Evolutionary conservation across 371 early-diverging fungal species (phyloP).

Genomic region (Mortierella sp.): DNA sequence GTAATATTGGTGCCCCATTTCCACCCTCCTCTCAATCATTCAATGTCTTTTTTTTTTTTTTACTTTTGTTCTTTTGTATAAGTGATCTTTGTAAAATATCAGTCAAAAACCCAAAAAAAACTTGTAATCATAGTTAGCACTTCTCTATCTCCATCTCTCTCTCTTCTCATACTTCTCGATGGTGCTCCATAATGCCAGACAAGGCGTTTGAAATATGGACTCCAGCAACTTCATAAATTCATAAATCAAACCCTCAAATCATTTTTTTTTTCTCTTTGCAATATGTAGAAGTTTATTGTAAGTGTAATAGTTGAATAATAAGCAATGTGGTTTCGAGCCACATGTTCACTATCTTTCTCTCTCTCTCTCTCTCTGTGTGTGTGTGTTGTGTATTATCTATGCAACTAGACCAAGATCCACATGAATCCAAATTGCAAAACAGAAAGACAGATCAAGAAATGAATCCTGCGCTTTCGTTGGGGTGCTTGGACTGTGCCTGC

Average conservation of each 20-base stretch:
- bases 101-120: constrained; percentile 2
- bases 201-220: neutral
- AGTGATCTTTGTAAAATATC: constrained; percentile 1
- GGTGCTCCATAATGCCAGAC: neutral
- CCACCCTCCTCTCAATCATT: neutral
- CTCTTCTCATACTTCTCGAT: neutral
- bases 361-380: no score
- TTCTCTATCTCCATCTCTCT: no score
- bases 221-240: neutral
- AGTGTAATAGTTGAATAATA: no score
- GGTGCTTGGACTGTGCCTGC: constrained; percentile 80
- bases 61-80: constrained; percentile 2
- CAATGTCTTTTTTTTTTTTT: neutral
- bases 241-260: neutral
- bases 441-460: constrained; percentile 90
- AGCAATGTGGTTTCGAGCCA: no score
- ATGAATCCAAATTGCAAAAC: constrained; percentile 85
- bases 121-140: constrained; percentile 11
- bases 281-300: neutral
- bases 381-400: neutral
- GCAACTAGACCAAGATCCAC: constrained; percentile 76
- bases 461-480: constrained; percentile 85
- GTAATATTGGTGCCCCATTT: neutral
- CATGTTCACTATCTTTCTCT: no score
- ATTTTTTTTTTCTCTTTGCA: neutral